Base-by-base conservation (phyloP, 2,329 filamentous ascomycete genomes). In the Aspergillus ruber region DNA sequence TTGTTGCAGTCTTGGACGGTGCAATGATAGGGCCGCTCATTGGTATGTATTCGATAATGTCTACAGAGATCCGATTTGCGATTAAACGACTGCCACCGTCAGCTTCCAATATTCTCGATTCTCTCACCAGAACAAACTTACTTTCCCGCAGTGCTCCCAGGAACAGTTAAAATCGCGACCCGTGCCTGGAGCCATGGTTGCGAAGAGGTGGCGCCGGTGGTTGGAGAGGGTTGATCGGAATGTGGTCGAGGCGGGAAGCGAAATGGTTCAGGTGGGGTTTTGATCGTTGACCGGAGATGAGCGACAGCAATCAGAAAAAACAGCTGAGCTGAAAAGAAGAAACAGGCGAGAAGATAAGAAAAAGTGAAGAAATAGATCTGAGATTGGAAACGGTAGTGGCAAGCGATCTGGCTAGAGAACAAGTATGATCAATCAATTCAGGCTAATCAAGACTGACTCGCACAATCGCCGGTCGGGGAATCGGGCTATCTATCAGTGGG, bases 11-110 rank as follows among this genome's bases (percentile, higher is more conserved):
- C 67, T 44, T 66, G 62, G 43, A 71, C 65, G 1, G 62, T 71
- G 57, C 71, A 74, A 43, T 68, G 66, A 50, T 74, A 74, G n/a
- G 71, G 71, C 42, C 71, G 68, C 52, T 74, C 71, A 54, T 74
- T 74, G 54, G 71, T 74, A 47, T 74, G 71, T 58, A 74, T 74
- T 47, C 71, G 68, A 55, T 69, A 71, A 54, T 74, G 71, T 50
- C 71, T 64, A 55, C 69, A 69, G 36, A 74, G 65, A 57, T 74
- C 71, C 18, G 71, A 74, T 50, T 74, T 74, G 60, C 71, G 69
- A 64, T 74, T 74, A 63, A 74, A 74, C 5, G 70, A 71, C 71
- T 74, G 54, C 10, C 4, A 17, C 20, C 42, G 7, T 36, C 33
- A 36, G 33, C 33, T 9, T 17, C 9, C 25, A 4, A 29, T 4